These are phyloP conservation scores for Alternaria dauci DNA, from an alignment of 2,329 filamentous ascomycete species.

Conservation along the genomic window DNA sequence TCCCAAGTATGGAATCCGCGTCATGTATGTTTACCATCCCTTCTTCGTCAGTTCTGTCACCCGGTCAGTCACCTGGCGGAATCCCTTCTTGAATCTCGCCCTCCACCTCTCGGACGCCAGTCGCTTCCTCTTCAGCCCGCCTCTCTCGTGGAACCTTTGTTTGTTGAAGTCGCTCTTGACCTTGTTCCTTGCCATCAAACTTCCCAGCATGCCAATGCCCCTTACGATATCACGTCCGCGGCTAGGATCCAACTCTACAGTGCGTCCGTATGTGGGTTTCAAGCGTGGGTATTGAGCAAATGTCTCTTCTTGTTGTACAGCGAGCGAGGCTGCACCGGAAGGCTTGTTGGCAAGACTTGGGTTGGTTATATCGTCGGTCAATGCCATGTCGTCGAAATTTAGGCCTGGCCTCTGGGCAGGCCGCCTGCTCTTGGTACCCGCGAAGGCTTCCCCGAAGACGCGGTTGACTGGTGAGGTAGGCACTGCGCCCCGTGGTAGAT, in stretches of 20 bases:
- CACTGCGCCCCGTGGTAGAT: neutral
- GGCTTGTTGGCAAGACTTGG: conserved; percentile 31
- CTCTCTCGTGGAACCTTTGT: conserved; percentile 78
- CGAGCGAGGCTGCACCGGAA: conserved; percentile 19
- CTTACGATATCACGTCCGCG: conserved; percentile 57
- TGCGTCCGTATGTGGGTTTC: conserved; percentile 53
- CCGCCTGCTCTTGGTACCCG: conserved; percentile 4
- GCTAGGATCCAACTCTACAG: conserved; percentile 46
- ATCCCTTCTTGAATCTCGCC: conserved; percentile 72
- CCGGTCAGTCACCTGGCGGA: conserved; percentile 69
- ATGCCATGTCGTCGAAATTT: conserved; percentile 33
- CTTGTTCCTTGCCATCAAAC: conserved; percentile 61
- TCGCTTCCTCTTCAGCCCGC: conserved; percentile 80
- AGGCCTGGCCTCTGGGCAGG: conserved; percentile 15
- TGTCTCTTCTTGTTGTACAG: conserved; percentile 29
- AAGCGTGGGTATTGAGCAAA: conserved; percentile 45
- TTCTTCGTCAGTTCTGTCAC: conserved; percentile 76
- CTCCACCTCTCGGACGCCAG: conserved; percentile 74
- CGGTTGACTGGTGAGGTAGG: conserved; percentile 6
- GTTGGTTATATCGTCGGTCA: conserved; percentile 21
- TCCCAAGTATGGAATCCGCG: neutral
- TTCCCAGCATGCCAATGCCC: conserved; percentile 56
- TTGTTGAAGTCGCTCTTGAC: conserved; percentile 63
- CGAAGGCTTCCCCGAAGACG: conserved; percentile 33
- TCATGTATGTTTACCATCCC: conserved; percentile 70